phyloP scores from a whole-genome alignment of 495 filamentous ascomycete genomes.

The Aspergillus saccharolyticus region DNA sequence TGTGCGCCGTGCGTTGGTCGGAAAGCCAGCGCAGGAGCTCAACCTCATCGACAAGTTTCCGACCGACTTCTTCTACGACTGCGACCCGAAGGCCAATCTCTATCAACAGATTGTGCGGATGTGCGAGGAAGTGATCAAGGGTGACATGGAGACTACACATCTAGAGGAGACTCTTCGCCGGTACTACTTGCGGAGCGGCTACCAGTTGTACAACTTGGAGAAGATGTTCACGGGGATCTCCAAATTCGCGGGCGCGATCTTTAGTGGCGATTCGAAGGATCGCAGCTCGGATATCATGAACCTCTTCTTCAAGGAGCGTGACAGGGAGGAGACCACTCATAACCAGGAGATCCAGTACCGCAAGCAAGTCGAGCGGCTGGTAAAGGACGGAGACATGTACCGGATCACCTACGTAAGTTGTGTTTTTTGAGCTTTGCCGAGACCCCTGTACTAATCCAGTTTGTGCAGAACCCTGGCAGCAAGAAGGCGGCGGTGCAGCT shows the following conservation, averaged over 20 bases:
- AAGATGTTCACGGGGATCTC: constrained; percentile 74
- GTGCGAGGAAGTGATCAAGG: constrained; percentile 63
- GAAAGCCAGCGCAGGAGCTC: constrained; percentile 76
- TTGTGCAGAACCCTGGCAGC: constrained; percentile 48
- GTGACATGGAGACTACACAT: constrained; percentile 70
- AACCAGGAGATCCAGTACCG: constrained; percentile 79
- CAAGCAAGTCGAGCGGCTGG: constrained; percentile 77
- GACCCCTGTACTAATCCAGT: constrained; percentile 10
- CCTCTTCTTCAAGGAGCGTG: constrained; percentile 74
- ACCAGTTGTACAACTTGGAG: constrained; percentile 83
- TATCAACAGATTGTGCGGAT: constrained; percentile 65
- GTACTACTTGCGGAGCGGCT: constrained; percentile 83
- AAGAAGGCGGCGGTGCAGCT: constrained; percentile 61
- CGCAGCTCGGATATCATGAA: constrained; percentile 81
- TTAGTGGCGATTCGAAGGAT: constrained; percentile 79
- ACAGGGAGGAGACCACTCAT: constrained; percentile 75
- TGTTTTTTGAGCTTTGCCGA: constrained; percentile 1
- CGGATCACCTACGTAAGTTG: constrained; percentile 77
- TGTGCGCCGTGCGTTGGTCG: constrained; percentile 57
- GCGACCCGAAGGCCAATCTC: constrained; percentile 55
- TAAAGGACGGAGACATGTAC: constrained; percentile 88
- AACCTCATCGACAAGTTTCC: constrained; percentile 71
- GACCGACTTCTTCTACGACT: constrained; percentile 75
- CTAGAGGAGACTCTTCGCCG: constrained; percentile 87
- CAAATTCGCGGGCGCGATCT: constrained; percentile 68